Base-by-base conservation (phyloP, 352 stramenopile genomes). In the Globisporangium irregulare region DNA sequence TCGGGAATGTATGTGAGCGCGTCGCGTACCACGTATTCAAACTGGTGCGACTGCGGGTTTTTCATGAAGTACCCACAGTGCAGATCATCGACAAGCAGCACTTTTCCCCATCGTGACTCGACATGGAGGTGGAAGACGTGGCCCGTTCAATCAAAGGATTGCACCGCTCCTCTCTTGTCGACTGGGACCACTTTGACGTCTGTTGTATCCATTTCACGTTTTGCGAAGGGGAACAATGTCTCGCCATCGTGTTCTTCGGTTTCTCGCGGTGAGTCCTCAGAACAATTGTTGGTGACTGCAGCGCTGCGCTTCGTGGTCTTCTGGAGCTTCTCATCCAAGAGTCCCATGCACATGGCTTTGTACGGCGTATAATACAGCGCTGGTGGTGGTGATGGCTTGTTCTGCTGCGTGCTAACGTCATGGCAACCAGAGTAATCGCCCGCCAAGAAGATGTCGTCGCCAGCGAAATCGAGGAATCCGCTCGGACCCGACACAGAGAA, bases 21-120 rank as follows among this genome's bases (percentile, higher is more conserved):
- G 24, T 64, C 64, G 43, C 8, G 60, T 27, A 58, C 43, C 20
- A 66, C 27, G 43, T 66, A 66, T 14, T 66, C 25, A 8, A 66
- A 58, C 48, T 66, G 46, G n/a, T 46, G 54, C 2, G 69, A 75
- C 18, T 74, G 59, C 25, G 67, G 55, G 29, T 78, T 77, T 50
- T 77, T 84, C 41, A 56, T 36, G 32, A 75, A 73, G 9, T 66
- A 64, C 1, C 80, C 78, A 20, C 67, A 61, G 5, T 74, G 46
- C 2, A 72, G 51, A 34, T 70, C 58, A 53, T 89, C 80, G 9
- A 87, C 59, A 4, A 89, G 56, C 25, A 89, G 66, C 14, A 84
- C 43, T 2, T 68, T 68, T 0, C 78, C 78, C 15, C 80, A 74
- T 4, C 75, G 78, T 0, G 84, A 78, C n/a, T 86, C 86, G 59